These are phyloP conservation scores for Samsoniella hepiali DNA, from an alignment of 2,329 filamentous ascomycete species.

Conservation along the genomic window DNA sequence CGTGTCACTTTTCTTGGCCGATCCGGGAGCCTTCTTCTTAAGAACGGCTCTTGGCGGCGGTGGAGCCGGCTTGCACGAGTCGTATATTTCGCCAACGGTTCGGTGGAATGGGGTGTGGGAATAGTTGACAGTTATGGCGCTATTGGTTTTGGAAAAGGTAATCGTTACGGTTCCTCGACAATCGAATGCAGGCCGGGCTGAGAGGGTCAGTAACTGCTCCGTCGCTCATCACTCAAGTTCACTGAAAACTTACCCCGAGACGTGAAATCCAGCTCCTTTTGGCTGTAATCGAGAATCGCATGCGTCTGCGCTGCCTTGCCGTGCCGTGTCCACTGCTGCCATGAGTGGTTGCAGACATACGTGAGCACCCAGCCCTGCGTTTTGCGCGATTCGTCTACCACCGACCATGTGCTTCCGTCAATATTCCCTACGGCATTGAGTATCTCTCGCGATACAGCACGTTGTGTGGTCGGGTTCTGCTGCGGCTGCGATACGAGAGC, in stretches of 20 bases:
- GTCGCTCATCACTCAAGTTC: slow-evolving; percentile 12
- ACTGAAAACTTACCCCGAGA: slow-evolving; percentile 7
- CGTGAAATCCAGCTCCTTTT: slow-evolving; percentile 40
- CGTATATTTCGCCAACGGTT: slow-evolving; percentile 49
- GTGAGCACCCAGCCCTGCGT: slow-evolving; percentile 52
- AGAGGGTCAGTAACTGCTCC: slow-evolving; percentile 5
- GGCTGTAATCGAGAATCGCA: slow-evolving; percentile 47
- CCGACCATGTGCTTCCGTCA: slow-evolving; percentile 49
- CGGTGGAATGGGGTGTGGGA: slow-evolving; percentile 56
- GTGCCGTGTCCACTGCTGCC: slow-evolving; percentile 48
- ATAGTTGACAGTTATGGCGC: slow-evolving; percentile 51
- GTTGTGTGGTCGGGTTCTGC: slow-evolving; percentile 48
- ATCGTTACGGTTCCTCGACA: slow-evolving; percentile 52
- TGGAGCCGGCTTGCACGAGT: slow-evolving; percentile 46
- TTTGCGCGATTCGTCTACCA: slow-evolving; percentile 42
- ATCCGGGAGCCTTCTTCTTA: slow-evolving; percentile 26
- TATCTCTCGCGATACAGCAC: slow-evolving; percentile 48
- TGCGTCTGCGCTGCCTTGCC: slow-evolving; percentile 39
- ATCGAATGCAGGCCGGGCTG: slow-evolving; percentile 57
- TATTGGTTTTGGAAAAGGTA: slow-evolving; percentile 46
- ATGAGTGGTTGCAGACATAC: slow-evolving; percentile 53
- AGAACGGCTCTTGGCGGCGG: slow-evolving; percentile 23
- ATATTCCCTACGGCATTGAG: slow-evolving; percentile 39
- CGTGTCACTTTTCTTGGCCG: slow-evolving; percentile 13
- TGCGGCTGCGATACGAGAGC: slow-evolving; percentile 47